A percentile compares a stretch with the other conserved stretches of the same genome.
Conservation (phyloP, 2,329 filamentous ascomycete genomes). For the Ceratocystis lukuohia region DNA sequence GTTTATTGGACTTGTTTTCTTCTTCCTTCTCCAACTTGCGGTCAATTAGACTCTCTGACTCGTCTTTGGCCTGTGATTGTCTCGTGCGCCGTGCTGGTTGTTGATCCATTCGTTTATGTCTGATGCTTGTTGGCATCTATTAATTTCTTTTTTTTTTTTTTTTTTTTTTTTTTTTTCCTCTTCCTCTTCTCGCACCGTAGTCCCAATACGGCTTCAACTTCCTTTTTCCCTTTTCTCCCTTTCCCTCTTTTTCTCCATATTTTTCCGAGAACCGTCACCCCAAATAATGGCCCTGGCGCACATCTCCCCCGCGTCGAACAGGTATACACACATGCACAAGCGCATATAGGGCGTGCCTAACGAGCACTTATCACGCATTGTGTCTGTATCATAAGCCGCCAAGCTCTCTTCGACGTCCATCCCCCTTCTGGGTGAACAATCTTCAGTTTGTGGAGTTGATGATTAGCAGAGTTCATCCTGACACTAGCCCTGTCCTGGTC, state of each 20-base stretch:
- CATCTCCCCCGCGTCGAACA: neutral
- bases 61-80: neutral
- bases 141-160: neutral
- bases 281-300: neutral
- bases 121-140: neutral
- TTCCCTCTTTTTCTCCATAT: neutral
- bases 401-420: neutral
- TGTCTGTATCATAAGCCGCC: neutral
- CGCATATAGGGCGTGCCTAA: neutral
- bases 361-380: neutral
- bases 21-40: neutral
- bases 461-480: neutral
- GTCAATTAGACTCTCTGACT: neutral
- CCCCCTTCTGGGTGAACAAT: neutral
- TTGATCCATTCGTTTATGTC: too few relatives aligned
- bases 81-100: neutral
- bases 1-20: neutral
- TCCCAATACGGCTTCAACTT: neutral
- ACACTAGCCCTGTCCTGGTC: neutral
- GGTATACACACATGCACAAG: neutral
- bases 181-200: neutral
- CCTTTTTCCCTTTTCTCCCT: too few relatives aligned
- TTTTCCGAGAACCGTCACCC: neutral
- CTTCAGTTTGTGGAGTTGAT: neutral
- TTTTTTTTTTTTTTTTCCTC: neutral